Evolutionary conservation across 1,284 basidiomycete genomes (phyloP).

Genomic region (Irpex rosettiformis): DNA sequence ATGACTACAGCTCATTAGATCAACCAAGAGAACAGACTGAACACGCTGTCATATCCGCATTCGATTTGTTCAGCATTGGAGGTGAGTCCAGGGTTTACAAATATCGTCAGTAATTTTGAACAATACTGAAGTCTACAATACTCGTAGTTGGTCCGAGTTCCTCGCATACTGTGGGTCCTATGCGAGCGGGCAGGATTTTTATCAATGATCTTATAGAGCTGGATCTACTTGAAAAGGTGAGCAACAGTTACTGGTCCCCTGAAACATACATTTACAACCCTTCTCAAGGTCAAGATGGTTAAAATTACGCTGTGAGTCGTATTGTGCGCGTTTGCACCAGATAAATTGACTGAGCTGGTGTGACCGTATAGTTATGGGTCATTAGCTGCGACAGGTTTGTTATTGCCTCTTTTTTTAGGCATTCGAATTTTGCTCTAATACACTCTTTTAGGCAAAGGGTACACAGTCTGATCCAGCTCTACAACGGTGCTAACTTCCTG

Average conservation of each 20-base stretch:
- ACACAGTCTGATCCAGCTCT: conserved; percentile 17
- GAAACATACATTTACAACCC: neutral
- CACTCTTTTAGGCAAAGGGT: conserved; percentile 72
- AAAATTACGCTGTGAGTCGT: conserved; percentile 79
- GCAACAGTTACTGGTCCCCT: conserved; percentile 12
- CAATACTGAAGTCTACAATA: neutral
- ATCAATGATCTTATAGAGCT: conserved; percentile 73
- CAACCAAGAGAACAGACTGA: conserved; percentile 42
- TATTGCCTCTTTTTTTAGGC: neutral
- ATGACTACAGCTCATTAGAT: conserved; percentile 20
- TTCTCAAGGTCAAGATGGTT: conserved; percentile 61
- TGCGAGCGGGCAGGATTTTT: conserved; percentile 90
- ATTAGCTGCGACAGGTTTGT: conserved; percentile 70
- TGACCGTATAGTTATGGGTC: conserved; percentile 62
- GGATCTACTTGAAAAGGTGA: conserved; percentile 68
- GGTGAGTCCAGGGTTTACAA: conserved; percentile 38
- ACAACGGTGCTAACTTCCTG: conserved; percentile 9
- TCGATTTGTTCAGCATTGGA: conserved; percentile 93
- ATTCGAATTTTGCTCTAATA: conserved; percentile 6
- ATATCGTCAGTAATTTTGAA: neutral
- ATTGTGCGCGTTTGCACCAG: neutral
- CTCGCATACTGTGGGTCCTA: conserved; percentile 84
- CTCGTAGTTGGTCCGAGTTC: conserved; percentile 51
- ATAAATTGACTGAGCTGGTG: neutral
- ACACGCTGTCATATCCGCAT: conserved; percentile 91